A percentile compares a stretch with the other conserved stretches of the same genome.
Conservation (phyloP, 169 alveolate species). For the Pseudocohnilembus persalinus region DNA sequence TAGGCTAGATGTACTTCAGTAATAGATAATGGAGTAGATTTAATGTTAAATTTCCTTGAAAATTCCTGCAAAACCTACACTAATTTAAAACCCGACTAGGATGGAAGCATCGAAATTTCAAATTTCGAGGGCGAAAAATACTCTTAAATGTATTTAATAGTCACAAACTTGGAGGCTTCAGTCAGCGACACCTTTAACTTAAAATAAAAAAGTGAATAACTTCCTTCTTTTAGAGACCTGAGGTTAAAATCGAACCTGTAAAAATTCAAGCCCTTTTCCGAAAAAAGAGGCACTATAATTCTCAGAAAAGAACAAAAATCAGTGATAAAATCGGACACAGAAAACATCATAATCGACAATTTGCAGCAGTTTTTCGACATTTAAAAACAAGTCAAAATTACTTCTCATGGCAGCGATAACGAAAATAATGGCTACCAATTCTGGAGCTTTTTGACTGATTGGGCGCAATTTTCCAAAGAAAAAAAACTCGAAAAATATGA, state of each 20-base stretch:
- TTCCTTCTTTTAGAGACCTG: background rate
- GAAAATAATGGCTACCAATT: background rate
- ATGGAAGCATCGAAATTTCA: background rate
- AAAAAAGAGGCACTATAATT: background rate
- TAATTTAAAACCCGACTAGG: background rate
- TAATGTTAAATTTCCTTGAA: background rate
- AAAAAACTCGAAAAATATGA: conserved; percentile 28
- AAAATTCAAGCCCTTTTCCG: background rate
- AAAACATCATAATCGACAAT: conserved; percentile 3
- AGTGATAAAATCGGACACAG: background rate
- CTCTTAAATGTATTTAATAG: background rate
- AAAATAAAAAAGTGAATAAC: background rate
- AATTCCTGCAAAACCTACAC: background rate
- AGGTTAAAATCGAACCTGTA: background rate
- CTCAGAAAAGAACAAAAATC: background rate
- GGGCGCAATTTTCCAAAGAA: background rate
- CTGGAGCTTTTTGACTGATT: conserved; percentile 13
- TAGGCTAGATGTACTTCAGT: background rate
- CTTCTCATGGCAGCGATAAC: conserved; percentile 6
- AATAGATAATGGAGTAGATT: background rate
- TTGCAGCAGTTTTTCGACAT: conserved; percentile 9
- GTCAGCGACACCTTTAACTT: background rate
- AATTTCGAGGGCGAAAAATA: background rate
- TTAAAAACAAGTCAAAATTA: background rate
- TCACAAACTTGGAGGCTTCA: background rate